Evolutionary conservation across 228 moss, liverwort and hornwort genomes (phyloP), one percentile per base, ranked within the genome.

Genomic region (Sphagnum magellanicum): DNA sequence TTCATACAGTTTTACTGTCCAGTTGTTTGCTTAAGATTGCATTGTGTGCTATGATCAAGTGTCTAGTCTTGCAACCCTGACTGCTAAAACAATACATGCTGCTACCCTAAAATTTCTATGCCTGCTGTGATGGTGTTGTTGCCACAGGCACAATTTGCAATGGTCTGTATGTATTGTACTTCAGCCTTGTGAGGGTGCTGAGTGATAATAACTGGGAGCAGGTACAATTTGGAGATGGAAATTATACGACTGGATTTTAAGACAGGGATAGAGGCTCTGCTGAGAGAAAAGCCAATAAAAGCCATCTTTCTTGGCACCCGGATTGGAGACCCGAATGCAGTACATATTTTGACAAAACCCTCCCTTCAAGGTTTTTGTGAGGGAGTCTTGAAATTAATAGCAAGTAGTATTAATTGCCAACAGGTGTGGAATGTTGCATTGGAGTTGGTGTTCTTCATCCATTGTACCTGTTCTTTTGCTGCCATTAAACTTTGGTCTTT

Each of bases 301-400:
- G 80, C 80, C 61, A 73, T 81, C 17, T 81, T 81, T 50, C 76
- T 81, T 57, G 80, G 80, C n/a, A 81, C 80, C 7, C 76, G 80
- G 8, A 76, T 73, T 60, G 76, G 80, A 32, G 80, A 81, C 67
- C 80, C 80, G 17, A 76, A 81, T 74, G 76, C 80, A 66, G 76
- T 81, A 67, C 32, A 32, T 32, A 32, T 32, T 32, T 32, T 32
- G 32, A 32, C 32, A 32, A 32, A 32, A 2, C 32, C 32, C 32
- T 32, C 32, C 32, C 32, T 32, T 32, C 32, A 32, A 32, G 32
- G 32, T 32, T 32, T 32, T 32, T 32, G 32, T 32, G 32, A 32
- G 32, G 3, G 32, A 32, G 32, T 32, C 32, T 32, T 32, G 32
- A 32, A 3, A 32, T 32, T 32, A 32, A 32, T 32, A 32, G 32